Conservation (phyloP, 768 basidiomycete genomes). For the Tylopilus plumbeoviolaceoides region DNA sequence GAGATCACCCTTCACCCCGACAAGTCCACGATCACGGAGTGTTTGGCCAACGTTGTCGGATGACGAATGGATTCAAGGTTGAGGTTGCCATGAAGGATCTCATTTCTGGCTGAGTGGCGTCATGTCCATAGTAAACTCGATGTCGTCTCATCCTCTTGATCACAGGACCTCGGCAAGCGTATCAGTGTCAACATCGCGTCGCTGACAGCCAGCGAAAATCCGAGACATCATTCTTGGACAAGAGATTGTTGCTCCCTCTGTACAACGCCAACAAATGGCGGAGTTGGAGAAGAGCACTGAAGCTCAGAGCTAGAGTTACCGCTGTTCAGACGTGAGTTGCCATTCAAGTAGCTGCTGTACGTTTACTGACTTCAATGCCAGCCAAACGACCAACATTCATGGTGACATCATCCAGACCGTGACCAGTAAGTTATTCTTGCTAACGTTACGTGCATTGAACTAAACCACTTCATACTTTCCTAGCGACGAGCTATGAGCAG, state of each 20-base stretch:
- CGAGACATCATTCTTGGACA: slow-evolving; percentile 98
- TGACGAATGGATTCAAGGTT: slow-evolving; percentile 98
- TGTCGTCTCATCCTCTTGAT: slow-evolving; percentile 14
- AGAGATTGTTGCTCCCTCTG: slow-evolving; percentile 94
- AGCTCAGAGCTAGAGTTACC: slow-evolving; percentile 91
- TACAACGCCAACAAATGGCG: slow-evolving; percentile 98
- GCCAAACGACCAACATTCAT: slow-evolving; percentile 93
- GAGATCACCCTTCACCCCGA: slow-evolving; percentile 98
- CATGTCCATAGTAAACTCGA: not conserved
- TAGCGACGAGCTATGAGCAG: slow-evolving; percentile 95
- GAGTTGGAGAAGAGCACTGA: slow-evolving; percentile 96
- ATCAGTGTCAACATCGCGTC: slow-evolving; percentile 99
- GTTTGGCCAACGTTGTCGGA: slow-evolving; percentile 93
- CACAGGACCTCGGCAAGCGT: slow-evolving; percentile 93
- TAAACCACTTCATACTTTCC: slow-evolving; percentile 4
- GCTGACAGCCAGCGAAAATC: slow-evolving; percentile 91
- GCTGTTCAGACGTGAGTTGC: slow-evolving; percentile 79
- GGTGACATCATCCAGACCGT: slow-evolving; percentile 95
- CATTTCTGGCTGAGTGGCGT: slow-evolving; percentile 64
- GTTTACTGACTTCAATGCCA: slow-evolving; percentile 22
- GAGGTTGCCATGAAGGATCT: slow-evolving; percentile 99
- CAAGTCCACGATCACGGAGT: slow-evolving; percentile 92
- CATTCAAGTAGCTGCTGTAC: not conserved
- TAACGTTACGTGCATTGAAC: not conserved
- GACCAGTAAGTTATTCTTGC: slow-evolving; percentile 57